Evolutionary conservation across 2,329 filamentous ascomycete genomes (phyloP), one percentile per base, ranked within the genome.

Genomic region (Claviceps pazoutovae): DNA sequence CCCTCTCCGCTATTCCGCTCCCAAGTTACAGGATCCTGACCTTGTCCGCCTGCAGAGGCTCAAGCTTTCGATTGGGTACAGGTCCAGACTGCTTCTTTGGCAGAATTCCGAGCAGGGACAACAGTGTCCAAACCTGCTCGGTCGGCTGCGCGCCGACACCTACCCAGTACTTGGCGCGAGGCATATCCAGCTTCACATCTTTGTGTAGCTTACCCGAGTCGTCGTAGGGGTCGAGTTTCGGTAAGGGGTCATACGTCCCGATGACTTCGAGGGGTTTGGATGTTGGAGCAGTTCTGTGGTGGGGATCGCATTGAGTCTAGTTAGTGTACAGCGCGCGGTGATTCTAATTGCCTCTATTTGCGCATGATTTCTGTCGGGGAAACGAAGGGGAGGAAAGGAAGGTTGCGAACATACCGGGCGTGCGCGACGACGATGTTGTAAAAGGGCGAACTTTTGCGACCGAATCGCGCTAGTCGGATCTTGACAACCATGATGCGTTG

Each of bases 351-450:
- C 4, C 9, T 11, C 30, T 34, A 4, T 9, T 11, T 42, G 2
- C 3, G n/a, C 39, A 41, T 41, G n/a, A n/a, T 7, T 4, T 21
- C 46, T 43, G 23, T 14, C 16, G 14, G 46, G 1, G 8, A 50
- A 14, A 38, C 11, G 5, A 30, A 21, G 13, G 19, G 42, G 37
- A 8, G 5, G 5, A 3, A 21, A 16, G 3, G 2, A 6, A 6
- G 19, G 41, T 19, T 26, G 21, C 2, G 19, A 13, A 16, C 49
- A 36, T 78, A 94, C 87, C 90, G 83, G 46, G 90, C 90, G 64
- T 97, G 91, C 16, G 89, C 80, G 57, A 98, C 87, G 58, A 97
- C 88, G 57, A 98, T 96, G 73, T 98, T 98, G 78, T 95, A 98
- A 61, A 96, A 85, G 2, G 93, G 91, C n/a, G 80, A 68, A 66